These are phyloP conservation scores for Mucor indicus DNA, from an alignment of 371 early-diverging fungal species.

Conservation along the genomic window DNA sequence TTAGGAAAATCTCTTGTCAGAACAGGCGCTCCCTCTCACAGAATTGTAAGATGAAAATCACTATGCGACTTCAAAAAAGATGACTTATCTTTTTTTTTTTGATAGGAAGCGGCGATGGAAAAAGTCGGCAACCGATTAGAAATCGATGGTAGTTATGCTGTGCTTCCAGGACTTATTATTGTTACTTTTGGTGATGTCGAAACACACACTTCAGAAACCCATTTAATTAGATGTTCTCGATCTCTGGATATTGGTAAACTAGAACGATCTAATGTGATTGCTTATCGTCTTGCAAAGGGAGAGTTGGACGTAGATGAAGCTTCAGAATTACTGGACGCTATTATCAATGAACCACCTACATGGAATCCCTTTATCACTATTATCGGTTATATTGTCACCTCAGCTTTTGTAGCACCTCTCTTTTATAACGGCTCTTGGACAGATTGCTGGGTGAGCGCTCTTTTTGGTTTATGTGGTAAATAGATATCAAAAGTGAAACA, in stretches of 20 bases:
- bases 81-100: not conserved
- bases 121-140: constrained; percentile 55
- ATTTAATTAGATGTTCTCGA: constrained; percentile 54
- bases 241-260: constrained; percentile 64
- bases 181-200: constrained; percentile 71
- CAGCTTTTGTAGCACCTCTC: constrained; percentile 59
- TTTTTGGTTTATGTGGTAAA: constrained; percentile 54
- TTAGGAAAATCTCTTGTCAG: constrained; percentile 65
- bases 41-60: constrained; percentile 62
- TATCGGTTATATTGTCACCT: constrained; percentile 53
- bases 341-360: constrained; percentile 50
- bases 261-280: constrained; percentile 54
- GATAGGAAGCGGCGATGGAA: constrained; percentile 60
- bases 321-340: constrained; percentile 50
- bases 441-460: constrained; percentile 55
- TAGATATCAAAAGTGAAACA: no score
- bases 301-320: constrained; percentile 54
- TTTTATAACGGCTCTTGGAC: constrained; percentile 67
- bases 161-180: constrained; percentile 66
- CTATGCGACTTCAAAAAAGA: no score
- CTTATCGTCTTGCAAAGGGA: constrained; percentile 46
- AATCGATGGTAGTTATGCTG: constrained; percentile 56
- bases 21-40: constrained; percentile 76
- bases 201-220: constrained; percentile 73
- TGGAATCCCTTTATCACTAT: constrained; percentile 48